Percentiles rank a stretch among this genome's conserved stretches.
phyloP scores from a whole-genome alignment of 2,329 filamentous ascomycete genomes.

The Xylogone sp. region DNA sequence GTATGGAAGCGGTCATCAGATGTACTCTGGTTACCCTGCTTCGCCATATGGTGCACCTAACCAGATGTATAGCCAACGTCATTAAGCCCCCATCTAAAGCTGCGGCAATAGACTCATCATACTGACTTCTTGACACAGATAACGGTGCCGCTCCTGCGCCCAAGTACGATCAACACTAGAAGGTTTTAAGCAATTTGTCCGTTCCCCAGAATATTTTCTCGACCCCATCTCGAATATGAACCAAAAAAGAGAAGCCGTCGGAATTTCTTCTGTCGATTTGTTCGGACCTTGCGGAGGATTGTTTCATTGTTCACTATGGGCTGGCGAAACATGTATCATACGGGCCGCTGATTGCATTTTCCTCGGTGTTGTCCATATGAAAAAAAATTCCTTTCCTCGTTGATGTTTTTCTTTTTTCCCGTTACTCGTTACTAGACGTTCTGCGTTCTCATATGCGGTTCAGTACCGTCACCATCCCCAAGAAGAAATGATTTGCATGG shows the following conservation, averaged over 20 bases:
- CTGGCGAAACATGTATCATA: slow-evolving; percentile 29
- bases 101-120: no score
- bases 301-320: slow-evolving; percentile 17
- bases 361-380: slow-evolving; percentile 21
- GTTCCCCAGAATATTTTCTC: slow-evolving; percentile 4
- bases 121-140: slow-evolving; percentile 25
- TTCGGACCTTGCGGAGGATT: slow-evolving; percentile 12
- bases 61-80: slow-evolving; percentile 59
- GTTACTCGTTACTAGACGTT: slow-evolving; percentile 24
- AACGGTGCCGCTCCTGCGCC: slow-evolving; percentile 17
- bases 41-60: slow-evolving; percentile 49
- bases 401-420: slow-evolving; percentile 7
- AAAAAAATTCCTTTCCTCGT: slow-evolving; percentile 2
- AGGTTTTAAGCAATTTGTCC: slow-evolving; percentile 2
- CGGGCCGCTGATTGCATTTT: slow-evolving; percentile 28
- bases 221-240: no score
- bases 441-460: slow-evolving; percentile 16
- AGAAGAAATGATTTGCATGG: slow-evolving; percentile 25
- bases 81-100: slow-evolving; percentile 25
- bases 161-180: slow-evolving; percentile 30
- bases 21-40: slow-evolving; percentile 56
- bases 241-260: no score
- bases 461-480: slow-evolving; percentile 15
- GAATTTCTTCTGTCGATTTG: slow-evolving; percentile 10
- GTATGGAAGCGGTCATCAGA: slow-evolving; percentile 46